A percentile compares a stretch with the other conserved stretches of the same genome.
Evolutionary conservation across 2,329 filamentous ascomycete genomes (phyloP).

Genomic region (Colletotrichum musae): DNA sequence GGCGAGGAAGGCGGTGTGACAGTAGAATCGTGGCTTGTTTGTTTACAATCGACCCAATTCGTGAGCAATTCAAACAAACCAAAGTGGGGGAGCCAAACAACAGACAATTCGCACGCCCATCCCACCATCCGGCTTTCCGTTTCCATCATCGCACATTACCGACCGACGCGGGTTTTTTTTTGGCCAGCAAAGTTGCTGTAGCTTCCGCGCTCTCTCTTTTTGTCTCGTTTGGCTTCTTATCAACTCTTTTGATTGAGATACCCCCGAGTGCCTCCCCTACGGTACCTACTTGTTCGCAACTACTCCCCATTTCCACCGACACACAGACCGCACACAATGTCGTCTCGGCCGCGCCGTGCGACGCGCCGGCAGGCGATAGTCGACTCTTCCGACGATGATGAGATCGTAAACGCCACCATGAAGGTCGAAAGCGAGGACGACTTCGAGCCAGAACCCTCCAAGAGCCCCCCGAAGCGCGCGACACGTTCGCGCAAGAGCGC

Average conservation of each 20-base stretch:
- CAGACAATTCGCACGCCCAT: neutral
- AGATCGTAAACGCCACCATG: constrained; percentile 66
- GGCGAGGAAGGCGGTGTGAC: constrained; percentile 16
- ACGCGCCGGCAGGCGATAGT: constrained; percentile 80
- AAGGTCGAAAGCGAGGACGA: constrained; percentile 79
- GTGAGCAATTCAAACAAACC: constrained; percentile 42
- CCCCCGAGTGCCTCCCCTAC: constrained; percentile 3
- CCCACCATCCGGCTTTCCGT: constrained; percentile 28
- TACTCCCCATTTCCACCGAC: constrained; percentile 5
- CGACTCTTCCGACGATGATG: constrained; percentile 85
- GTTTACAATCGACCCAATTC: constrained; percentile 42
- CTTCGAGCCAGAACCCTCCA: constrained; percentile 80
- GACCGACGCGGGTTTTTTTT: constrained; percentile 3
- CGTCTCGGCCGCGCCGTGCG: constrained; percentile 59
- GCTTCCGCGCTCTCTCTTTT: neutral
- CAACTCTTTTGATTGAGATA: constrained; percentile 32
- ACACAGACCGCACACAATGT: constrained; percentile 34
- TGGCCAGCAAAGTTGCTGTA: constrained; percentile 15
- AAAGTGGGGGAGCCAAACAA: constrained; percentile 41
- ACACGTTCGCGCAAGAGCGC: constrained; percentile 58
- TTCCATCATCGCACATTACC: constrained; percentile 15
- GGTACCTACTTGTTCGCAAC: constrained; percentile 2
- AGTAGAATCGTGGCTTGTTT: constrained; percentile 36
- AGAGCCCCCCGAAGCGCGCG: constrained; percentile 67
- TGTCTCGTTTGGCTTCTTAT: constrained; percentile 20